These are phyloP conservation scores for Xylariaceae sp. DNA, from an alignment of 2,329 filamentous ascomycete species.

Conservation along the genomic window DNA sequence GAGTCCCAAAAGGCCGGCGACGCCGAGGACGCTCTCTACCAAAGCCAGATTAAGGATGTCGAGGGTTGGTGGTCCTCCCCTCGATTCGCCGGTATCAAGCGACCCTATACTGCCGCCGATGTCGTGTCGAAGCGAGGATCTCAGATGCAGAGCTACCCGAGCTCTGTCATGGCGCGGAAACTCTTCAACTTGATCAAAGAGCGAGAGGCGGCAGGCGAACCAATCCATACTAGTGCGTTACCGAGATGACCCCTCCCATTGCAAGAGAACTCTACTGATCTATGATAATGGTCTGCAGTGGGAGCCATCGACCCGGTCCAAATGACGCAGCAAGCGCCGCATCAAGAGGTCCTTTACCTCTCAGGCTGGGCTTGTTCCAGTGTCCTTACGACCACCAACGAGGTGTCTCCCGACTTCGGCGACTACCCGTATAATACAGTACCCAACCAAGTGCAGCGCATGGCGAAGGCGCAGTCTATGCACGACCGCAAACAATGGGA, in stretches of 20 bases:
- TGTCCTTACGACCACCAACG: constrained; percentile 87
- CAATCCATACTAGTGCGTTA: constrained; percentile 81
- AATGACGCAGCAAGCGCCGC: constrained; percentile 96
- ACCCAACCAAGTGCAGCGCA: constrained; percentile 91
- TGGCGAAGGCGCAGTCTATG: constrained; percentile 94
- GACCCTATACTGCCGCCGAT: constrained; percentile 84
- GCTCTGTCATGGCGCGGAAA: constrained; percentile 91
- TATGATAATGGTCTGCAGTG: constrained; percentile 48
- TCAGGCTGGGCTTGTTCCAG: constrained; percentile 98
- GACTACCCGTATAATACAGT: constrained; percentile 99
- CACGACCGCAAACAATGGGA: constrained; percentile 97
- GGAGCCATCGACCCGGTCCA: constrained; percentile 98
- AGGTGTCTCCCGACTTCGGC: constrained; percentile 95
- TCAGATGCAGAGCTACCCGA: constrained; percentile 81
- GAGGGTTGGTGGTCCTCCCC: constrained; percentile 86
- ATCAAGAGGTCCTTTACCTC: constrained; percentile 94
- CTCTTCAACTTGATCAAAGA: constrained; percentile 85
- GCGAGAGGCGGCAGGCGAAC: constrained; percentile 70
- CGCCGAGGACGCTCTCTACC: constrained; percentile 79
- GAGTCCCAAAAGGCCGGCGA: constrained; percentile 70
- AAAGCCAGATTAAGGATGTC: constrained; percentile 77
- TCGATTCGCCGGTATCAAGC: constrained; percentile 81
- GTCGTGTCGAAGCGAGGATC: constrained; percentile 90
- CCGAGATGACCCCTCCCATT: background rate
- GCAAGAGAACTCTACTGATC: constrained; percentile 2